Conservation (phyloP, 1,139 yeast genomes). For the Scheffersomyces stambukii region DNA sequence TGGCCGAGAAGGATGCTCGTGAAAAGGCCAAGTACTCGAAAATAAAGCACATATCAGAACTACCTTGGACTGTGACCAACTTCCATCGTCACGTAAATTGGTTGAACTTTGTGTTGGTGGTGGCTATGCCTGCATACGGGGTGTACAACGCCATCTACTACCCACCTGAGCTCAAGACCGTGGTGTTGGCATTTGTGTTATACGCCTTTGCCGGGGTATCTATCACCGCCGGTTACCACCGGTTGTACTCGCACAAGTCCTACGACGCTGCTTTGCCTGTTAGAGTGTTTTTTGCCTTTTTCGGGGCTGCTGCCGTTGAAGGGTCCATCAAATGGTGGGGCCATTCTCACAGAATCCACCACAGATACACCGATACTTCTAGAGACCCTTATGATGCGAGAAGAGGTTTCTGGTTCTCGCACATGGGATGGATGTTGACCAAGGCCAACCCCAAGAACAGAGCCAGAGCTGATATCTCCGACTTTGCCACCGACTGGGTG, state of each 20-base stretch:
- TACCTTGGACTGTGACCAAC: constrained; percentile 81
- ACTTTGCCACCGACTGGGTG: constrained; percentile 84
- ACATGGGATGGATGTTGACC: constrained; percentile 96
- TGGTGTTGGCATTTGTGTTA: constrained; percentile 54
- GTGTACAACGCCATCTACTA: constrained; percentile 41
- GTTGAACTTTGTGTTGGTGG: constrained; percentile 81
- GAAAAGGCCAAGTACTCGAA: constrained; percentile 46
- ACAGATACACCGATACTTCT: constrained; percentile 92
- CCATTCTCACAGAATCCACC: constrained; percentile 95
- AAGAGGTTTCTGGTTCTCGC: constrained; percentile 92
- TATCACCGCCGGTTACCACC: constrained; percentile 83
- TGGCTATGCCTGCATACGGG: constrained; percentile 67
- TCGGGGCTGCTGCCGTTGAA: constrained; percentile 94
- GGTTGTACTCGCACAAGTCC: constrained; percentile 79
- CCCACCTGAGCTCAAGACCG: constrained; percentile 60
- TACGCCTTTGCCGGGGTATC: constrained; percentile 79
- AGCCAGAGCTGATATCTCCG: constrained; percentile 96
- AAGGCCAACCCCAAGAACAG: constrained; percentile 92
- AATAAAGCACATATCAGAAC: constrained; percentile 77
- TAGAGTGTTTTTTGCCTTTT: constrained; percentile 68
- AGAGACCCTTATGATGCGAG: constrained; percentile 98
- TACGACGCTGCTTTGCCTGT: constrained; percentile 74
- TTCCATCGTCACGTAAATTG: constrained; percentile 91
- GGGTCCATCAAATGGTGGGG: constrained; percentile 99
- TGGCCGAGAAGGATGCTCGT: constrained; percentile 53